Conservation (phyloP, 352 stramenopile species). For the Globisporangium uncinulatum region DNA sequence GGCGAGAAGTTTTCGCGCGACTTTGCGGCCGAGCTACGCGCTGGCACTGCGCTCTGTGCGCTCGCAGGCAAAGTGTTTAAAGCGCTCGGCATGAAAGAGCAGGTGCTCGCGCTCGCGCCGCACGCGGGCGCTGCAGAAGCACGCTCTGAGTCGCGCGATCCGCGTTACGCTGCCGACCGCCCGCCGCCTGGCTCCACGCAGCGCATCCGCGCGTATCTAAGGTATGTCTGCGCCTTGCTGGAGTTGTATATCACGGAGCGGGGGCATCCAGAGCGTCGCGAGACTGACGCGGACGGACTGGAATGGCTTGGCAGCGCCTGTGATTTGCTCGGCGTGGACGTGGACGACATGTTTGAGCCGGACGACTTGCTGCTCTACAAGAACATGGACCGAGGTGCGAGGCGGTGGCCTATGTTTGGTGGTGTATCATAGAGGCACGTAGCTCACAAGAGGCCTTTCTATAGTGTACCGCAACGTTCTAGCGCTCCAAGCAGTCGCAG, state of each 20-base stretch:
- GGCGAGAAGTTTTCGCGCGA: constrained; percentile 58
- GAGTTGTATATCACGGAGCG: background rate
- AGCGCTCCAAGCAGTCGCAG: constrained; percentile 58
- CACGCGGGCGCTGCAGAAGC: background rate
- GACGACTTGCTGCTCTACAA: constrained; percentile 57
- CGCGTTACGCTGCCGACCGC: constrained; percentile 2
- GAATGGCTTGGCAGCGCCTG: constrained; percentile 40
- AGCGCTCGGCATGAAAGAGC: constrained; percentile 73
- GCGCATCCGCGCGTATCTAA: constrained; percentile 64
- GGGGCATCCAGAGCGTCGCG: background rate
- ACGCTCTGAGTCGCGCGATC: background rate
- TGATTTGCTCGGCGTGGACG: constrained; percentile 50
- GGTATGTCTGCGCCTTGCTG: constrained; percentile 23
- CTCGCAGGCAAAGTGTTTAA: constrained; percentile 70
- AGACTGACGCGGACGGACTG: background rate
- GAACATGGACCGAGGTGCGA: constrained; percentile 64
- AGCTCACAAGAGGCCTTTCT: background rate
- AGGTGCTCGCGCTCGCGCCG: constrained; percentile 16
- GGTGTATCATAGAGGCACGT: no score
- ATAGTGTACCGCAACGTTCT: constrained; percentile 81
- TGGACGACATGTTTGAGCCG: constrained; percentile 59
- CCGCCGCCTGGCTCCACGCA: constrained; percentile 15
- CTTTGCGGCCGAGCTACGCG: constrained; percentile 49
- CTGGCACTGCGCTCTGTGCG: constrained; percentile 57
- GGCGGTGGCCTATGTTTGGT: background rate